Percentiles rank a stretch among this genome's conserved stretches.
Evolutionary conservation across 371 early-diverging fungal species (phyloP).

Genomic region (Mortierella sp.): DNA sequence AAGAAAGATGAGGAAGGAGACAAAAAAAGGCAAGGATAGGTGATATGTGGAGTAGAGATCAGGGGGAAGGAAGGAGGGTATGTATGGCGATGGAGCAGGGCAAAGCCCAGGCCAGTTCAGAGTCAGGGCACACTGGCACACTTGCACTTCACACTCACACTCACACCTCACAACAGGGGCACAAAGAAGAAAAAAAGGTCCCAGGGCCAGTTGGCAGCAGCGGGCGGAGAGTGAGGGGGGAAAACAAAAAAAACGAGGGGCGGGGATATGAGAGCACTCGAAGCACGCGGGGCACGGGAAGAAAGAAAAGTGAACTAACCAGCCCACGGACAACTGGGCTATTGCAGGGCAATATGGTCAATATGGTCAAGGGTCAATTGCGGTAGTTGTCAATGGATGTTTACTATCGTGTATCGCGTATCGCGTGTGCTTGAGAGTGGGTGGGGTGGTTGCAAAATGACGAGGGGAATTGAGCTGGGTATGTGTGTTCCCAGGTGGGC

Average conservation of each 20-base stretch:
- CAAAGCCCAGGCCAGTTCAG: conserved; percentile 7
- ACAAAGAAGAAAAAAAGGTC: too few species aligned
- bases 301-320: not conserved
- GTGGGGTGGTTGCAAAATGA: too few species aligned
- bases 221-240: not conserved
- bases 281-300: not conserved
- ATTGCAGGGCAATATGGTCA: too few species aligned
- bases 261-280: conserved; percentile 5
- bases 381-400: too few species aligned
- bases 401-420: too few species aligned
- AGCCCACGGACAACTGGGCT: not conserved
- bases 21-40: not conserved
- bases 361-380: too few species aligned
- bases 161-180: too few species aligned
- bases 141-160: too few species aligned
- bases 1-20: not conserved
- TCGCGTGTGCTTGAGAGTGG: too few species aligned
- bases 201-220: not conserved
- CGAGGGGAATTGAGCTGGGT: not conserved
- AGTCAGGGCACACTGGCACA: not conserved
- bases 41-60: not conserved
- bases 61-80: not conserved
- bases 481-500: not conserved
- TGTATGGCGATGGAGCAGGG: not conserved
- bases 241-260: not conserved